Conservation (phyloP, 176 grass and related monocot species). For the Oryza coarctata region DNA sequence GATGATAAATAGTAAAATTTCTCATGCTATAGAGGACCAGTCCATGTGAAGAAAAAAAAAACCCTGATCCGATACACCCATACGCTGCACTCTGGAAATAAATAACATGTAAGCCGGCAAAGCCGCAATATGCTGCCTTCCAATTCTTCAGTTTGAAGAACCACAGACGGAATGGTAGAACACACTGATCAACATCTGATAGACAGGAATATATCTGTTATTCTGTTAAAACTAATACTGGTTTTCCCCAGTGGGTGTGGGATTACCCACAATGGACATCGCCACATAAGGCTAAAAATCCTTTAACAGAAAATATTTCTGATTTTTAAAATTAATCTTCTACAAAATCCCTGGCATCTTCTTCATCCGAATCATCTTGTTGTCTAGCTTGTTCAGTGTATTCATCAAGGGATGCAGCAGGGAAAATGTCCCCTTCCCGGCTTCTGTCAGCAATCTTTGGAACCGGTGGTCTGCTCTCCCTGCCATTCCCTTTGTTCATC, state of each 20-base stretch:
- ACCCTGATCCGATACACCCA: no score
- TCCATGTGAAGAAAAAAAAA: no score
- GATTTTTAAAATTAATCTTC: constrained; percentile 27
- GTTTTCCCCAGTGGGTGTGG: neutral
- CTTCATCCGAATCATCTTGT: constrained; percentile 41
- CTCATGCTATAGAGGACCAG: no score
- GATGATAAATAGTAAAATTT: no score
- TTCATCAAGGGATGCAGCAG: constrained; percentile 60
- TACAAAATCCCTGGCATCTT: constrained; percentile 42
- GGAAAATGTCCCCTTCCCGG: constrained; percentile 70
- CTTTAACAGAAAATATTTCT: neutral
- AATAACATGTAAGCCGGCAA: neutral
- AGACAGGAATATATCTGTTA: neutral
- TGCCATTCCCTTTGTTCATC: constrained; percentile 71
- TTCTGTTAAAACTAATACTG: neutral
- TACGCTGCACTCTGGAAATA: no score
- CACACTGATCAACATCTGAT: neutral
- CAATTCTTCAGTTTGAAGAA: neutral
- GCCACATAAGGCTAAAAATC: constrained; percentile 6
- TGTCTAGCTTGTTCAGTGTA: constrained; percentile 55
- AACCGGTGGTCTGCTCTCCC: constrained; percentile 36
- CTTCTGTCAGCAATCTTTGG: constrained; percentile 76
- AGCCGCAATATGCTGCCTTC: neutral
- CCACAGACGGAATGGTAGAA: neutral
- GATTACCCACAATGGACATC: neutral